Conservation (phyloP, 306 rosid species). For the Cucumis melo region DNA sequence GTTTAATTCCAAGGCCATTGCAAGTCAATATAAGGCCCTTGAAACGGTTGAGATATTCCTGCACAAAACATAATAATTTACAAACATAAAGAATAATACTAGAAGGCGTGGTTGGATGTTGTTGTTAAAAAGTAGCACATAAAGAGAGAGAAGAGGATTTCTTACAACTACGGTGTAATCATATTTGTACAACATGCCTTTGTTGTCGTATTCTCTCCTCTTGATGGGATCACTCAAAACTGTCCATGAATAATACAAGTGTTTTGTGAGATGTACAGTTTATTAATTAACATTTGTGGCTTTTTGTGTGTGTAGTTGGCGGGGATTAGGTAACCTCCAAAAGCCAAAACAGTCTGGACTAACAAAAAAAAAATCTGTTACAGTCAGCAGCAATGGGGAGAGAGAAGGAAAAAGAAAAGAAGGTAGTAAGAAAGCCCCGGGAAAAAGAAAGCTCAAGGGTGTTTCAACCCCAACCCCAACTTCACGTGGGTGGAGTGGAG, state of each 20-base stretch:
- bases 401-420: not conserved
- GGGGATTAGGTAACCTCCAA: not conserved
- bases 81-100: not conserved
- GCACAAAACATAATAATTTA: constrained; percentile 12
- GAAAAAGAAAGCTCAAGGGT: too few relatives aligned
- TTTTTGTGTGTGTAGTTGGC: not conserved
- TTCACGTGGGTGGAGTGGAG: too few relatives aligned
- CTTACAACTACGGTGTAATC: constrained; percentile 83
- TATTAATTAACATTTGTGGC: not conserved
- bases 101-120: not conserved
- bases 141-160: not conserved
- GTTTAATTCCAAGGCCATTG: constrained; percentile 90
- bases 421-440: too few relatives aligned
- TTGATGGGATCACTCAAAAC: constrained; percentile 90
- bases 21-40: constrained; percentile 97
- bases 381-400: not conserved
- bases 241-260: constrained; percentile 22
- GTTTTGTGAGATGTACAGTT: constrained; percentile 17
- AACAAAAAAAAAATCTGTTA: not conserved
- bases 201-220: constrained; percentile 70
- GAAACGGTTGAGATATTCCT: constrained; percentile 93
- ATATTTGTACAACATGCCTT: constrained; percentile 63
- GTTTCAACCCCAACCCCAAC: too few relatives aligned
- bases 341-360: not conserved
- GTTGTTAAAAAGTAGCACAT: not conserved